These are phyloP conservation scores for Fusarium succisae DNA, from an alignment of 2,329 filamentous ascomycete species.

Conservation along the genomic window DNA sequence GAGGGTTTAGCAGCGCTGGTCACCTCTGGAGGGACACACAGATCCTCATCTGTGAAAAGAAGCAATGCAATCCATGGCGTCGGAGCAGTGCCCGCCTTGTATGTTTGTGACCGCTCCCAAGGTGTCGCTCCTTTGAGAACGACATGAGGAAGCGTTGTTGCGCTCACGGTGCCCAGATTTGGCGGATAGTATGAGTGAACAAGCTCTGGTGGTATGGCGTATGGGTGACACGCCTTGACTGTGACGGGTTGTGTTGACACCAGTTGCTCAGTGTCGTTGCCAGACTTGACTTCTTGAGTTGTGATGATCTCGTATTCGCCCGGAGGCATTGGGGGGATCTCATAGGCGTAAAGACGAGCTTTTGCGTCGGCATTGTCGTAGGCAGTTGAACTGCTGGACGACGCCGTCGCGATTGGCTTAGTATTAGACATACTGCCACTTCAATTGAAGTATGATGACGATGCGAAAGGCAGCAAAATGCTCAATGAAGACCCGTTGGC, in stretches of 20 bases:
- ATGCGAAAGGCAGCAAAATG: fast-evolving
- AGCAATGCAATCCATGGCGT: background rate
- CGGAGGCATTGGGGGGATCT: background rate
- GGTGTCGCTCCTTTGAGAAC: background rate
- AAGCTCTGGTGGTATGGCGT: background rate
- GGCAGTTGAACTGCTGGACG: background rate
- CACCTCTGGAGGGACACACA: background rate
- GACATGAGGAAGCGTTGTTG: background rate
- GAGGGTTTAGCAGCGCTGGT: background rate
- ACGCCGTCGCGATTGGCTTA: background rate
- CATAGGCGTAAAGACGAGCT: background rate
- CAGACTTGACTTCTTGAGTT: background rate
- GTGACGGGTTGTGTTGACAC: background rate
- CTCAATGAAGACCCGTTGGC: background rate
- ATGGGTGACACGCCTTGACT: background rate
- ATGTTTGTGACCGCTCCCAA: background rate
- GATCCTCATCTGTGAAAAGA: background rate
- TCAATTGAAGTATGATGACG: background rate
- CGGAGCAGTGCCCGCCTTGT: background rate
- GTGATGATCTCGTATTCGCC: background rate
- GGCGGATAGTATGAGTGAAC: background rate
- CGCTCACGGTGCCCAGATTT: background rate
- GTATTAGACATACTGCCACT: background rate
- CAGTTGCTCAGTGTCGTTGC: background rate
- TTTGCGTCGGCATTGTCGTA: background rate